Conservation (phyloP, 352 stramenopile genomes). For the Pythium aristosporum region DNA sequence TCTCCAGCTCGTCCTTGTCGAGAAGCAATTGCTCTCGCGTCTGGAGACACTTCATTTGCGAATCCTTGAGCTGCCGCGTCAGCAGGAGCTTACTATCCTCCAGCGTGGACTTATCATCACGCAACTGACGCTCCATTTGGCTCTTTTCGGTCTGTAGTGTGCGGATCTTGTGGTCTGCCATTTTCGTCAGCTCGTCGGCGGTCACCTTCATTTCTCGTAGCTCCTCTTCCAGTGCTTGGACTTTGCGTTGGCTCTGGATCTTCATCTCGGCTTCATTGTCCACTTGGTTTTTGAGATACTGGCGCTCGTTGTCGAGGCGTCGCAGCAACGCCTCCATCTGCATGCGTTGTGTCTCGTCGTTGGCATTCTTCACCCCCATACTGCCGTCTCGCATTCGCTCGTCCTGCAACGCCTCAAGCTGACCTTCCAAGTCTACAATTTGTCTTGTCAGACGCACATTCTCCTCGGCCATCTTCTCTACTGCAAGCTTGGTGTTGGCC, state of each 20-base stretch:
- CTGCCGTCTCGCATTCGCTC: constrained; percentile 39
- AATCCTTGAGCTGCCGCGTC: constrained; percentile 52
- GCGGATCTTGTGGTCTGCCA: constrained; percentile 45
- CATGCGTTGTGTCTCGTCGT: constrained; percentile 72
- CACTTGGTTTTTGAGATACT: constrained; percentile 81
- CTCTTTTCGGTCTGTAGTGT: constrained; percentile 24
- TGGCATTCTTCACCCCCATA: constrained; percentile 65
- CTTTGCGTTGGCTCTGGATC: constrained; percentile 41
- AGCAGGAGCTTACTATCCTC: constrained; percentile 59
- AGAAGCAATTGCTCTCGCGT: constrained; percentile 56
- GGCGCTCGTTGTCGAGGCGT: constrained; percentile 73
- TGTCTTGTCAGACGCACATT: constrained; percentile 61
- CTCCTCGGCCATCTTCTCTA: constrained; percentile 78
- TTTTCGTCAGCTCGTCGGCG: constrained; percentile 39
- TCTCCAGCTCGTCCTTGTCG: constrained; percentile 66
- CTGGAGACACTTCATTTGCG: constrained; percentile 57
- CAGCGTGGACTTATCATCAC: constrained; percentile 35
- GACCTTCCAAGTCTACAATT: constrained; percentile 59
- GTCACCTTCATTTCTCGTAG: constrained; percentile 36
- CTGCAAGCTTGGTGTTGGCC: constrained; percentile 54
- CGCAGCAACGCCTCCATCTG: constrained; percentile 77
- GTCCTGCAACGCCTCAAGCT: constrained; percentile 60
- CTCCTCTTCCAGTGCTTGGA: constrained; percentile 41
- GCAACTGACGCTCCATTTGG: constrained; percentile 36
- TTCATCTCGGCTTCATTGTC: constrained; percentile 54